Evolutionary conservation across 108 stramenopile genomes (phyloP).

Genomic region (Mediolabrus comicus): DNA sequence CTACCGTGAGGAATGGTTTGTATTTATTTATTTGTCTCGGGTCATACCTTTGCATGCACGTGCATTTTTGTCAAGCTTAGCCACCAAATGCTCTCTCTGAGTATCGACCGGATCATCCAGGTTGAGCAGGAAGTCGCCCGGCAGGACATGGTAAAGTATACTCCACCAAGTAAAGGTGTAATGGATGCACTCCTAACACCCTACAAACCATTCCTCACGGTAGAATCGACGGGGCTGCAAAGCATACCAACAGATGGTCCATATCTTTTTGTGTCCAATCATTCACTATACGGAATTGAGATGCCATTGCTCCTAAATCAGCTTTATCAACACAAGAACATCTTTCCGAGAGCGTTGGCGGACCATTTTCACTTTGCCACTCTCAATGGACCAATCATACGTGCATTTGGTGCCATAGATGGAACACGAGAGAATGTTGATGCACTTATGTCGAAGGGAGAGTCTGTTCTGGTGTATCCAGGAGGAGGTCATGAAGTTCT

Average conservation of each 20-base stretch:
- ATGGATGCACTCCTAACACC: constrained; percentile 6
- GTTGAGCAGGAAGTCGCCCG: constrained; percentile 1
- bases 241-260: constrained; percentile 1
- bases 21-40: neutral
- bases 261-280: constrained; percentile 23
- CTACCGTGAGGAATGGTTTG: neutral
- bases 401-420: constrained; percentile 22
- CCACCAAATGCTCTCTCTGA: neutral
- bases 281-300: constrained; percentile 16
- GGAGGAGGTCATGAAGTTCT: constrained; percentile 23
- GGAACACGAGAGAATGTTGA: constrained; percentile 25
- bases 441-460: constrained; percentile 10
- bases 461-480: constrained; percentile 18
- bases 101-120: constrained; percentile 8
- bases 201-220: constrained; percentile 2
- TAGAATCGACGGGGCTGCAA: neutral
- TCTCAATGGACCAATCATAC: constrained; percentile 14
- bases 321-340: constrained; percentile 6
- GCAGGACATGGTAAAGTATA: constrained; percentile 4
- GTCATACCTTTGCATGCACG: neutral
- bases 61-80: constrained; percentile 9
- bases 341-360: constrained; percentile 12
- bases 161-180: constrained; percentile 2
- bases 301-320: constrained; percentile 17
- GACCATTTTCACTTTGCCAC: constrained; percentile 32